Base-by-base conservation (phyloP, 139 green algal species). In the Tetraselmis chui region DNA sequence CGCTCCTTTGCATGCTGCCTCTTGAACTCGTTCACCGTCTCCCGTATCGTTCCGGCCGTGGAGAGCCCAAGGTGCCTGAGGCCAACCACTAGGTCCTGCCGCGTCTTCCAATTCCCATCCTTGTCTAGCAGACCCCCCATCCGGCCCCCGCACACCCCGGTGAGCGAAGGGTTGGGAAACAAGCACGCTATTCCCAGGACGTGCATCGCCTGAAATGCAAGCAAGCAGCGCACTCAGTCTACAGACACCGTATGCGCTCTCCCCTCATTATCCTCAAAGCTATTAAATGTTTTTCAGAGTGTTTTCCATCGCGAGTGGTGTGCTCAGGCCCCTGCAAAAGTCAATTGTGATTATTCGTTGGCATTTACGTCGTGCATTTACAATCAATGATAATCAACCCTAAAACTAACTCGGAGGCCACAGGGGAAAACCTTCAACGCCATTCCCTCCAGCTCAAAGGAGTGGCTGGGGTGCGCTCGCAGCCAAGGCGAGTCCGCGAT, bases 391-490 rank as follows among this genome's bases (percentile, higher is more conserved):
- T n/a, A n/a, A n/a, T n/a, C n/a, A n/a, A n/a, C n/a, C n/a, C n/a
- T n/a, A n/a, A n/a, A n/a, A n/a, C n/a, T n/a, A n/a, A n/a, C n/a
- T n/a, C n/a, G n/a, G n/a, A n/a, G n/a, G n/a, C n/a, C n/a, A n/a
- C n/a, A n/a, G n/a, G n/a, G n/a, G n/a, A n/a, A n/a, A 18, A 67
- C 45, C 45, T 67, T 67, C 45, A 67, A 18, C 30, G 78, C 32
- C 28, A 76, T 30, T 2, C 45, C 79, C 58, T 82, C 79, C 45
- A 82, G 31, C 32, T 76, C 58, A 30, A 82, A 82, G 2, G 79
- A 82, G 79, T 82, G 79, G 31, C 79, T 82, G 28, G 79, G 79
- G 79, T 82, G 79, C 23, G 79, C 79, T 5, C 79, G 79, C 28
- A 82, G 79, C 79, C 79, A 82, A 2, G 32, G 45, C 26, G 45